Evolutionary conservation across 805 yeast species (phyloP), one percentile per base, ranked within the genome.

Genomic region (Martiniozyma abietophila): DNA sequence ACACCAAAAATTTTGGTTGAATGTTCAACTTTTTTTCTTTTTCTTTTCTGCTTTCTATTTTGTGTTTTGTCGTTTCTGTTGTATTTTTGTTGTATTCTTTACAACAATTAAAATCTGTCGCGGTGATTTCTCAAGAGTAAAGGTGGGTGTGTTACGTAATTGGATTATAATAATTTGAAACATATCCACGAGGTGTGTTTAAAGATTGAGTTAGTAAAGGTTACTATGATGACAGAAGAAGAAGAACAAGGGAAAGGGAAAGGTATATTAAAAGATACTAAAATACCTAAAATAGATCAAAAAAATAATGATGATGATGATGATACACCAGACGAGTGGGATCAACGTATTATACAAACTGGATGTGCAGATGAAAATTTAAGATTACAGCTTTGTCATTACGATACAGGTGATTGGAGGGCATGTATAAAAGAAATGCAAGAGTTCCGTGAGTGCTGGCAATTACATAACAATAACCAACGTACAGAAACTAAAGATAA

Each of bases 321-420:
- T 34, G 78, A 71, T 33, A 79, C 73, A 39, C 82, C 80, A 1
- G 88, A 80, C 48, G 83, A 69, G 32, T 80, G 88, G 88, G 92
- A 83, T 48, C 55, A 67, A 49, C 59, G 94, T 40, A 83, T 83
- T 32, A 67, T 64, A 19, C 65, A 75, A 22, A 82, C 94, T 0
- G 94, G 94, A 2, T 83, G 94, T 50, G 66, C 71, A 10, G 80
- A 69, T 20, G 88, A 83, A 49, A 83, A 83, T 47, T 55, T 76
- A 49, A 72, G 72, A 11, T 58, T 83, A 21, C 83, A 78, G 34
- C 56, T 82, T 22, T 83, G 95, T 45, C 86, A 80, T 50, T 86
- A 85, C 4, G 94, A 81, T 39, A 78, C 77, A 1, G 74, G 74
- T 19, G 94, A 83, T 50, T 83, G 95, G 95, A 59, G 94, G 35